phyloP scores from a whole-genome alignment of 495 filamentous ascomycete species.

The Aspergillus sclerotioniger region DNA sequence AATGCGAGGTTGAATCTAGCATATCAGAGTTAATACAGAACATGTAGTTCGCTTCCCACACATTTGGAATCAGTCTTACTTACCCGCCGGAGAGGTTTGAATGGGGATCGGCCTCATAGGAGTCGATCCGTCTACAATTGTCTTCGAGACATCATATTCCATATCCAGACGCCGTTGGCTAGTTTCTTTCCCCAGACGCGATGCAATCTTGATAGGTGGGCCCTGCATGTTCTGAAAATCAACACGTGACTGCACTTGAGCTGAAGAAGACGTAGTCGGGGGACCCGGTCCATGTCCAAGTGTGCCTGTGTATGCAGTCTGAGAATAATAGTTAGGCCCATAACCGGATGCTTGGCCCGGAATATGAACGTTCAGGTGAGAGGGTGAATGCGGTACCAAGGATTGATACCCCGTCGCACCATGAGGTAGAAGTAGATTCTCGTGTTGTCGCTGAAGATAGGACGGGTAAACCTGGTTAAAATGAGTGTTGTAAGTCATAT shows the following conservation, averaged over 20 bases:
- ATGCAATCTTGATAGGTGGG: neutral
- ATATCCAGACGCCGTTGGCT: conserved; percentile 17
- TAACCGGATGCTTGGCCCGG: conserved; percentile 28
- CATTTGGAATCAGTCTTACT: neutral
- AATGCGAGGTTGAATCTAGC: conserved; percentile 20
- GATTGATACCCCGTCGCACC: conserved; percentile 31
- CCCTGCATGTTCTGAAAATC: conserved; percentile 7
- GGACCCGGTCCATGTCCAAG: conserved; percentile 21
- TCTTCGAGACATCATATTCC: conserved; percentile 41
- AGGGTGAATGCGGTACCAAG: conserved; percentile 19
- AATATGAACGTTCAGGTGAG: conserved; percentile 17
- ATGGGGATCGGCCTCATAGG: conserved; percentile 24
- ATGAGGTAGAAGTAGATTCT: conserved; percentile 23
- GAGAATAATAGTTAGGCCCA: conserved; percentile 27
- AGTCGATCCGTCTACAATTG: conserved; percentile 46
- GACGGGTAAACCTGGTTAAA: conserved; percentile 30
- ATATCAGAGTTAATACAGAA: conserved; percentile 6
- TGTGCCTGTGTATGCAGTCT: conserved; percentile 20
- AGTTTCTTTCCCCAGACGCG: conserved; percentile 19
- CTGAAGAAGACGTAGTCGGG: conserved; percentile 5
- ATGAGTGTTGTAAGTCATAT: conserved; percentile 29
- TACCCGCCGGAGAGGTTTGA: conserved; percentile 26
- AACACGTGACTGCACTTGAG: conserved; percentile 11
- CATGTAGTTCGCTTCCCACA: neutral
- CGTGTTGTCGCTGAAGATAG: conserved; percentile 30